Evolutionary conservation across 768 basidiomycete species (phyloP).

Genomic region (Plicaturopsis crispa): DNA sequence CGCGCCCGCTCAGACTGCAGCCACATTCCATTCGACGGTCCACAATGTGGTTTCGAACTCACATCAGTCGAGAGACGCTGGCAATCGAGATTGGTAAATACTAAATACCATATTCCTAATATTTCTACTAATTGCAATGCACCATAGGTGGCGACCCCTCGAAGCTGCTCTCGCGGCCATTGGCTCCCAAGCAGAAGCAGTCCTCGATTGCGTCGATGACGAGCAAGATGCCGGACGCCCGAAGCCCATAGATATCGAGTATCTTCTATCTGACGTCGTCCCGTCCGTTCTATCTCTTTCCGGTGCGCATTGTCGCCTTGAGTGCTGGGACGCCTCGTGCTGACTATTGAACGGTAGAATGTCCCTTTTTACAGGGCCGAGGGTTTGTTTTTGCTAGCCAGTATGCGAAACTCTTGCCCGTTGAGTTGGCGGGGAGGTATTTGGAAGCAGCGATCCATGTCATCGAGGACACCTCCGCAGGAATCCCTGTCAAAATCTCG

Average conservation of each 20-base stretch:
- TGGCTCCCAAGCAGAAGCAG: slow-evolving; percentile 71
- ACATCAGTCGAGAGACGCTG: slow-evolving; percentile 43
- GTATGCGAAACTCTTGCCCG: slow-evolving; percentile 67
- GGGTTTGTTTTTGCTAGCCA: slow-evolving; percentile 93
- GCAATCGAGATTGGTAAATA: slow-evolving; percentile 57
- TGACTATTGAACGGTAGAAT: slow-evolving; percentile 37
- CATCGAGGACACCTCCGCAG: slow-evolving; percentile 63
- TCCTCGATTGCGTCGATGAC: slow-evolving; percentile 73
- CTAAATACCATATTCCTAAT: slow-evolving; percentile 2
- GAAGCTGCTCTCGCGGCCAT: slow-evolving; percentile 80
- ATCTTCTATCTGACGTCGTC: slow-evolving; percentile 69
- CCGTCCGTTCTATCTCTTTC: slow-evolving; percentile 66
- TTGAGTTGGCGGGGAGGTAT: slow-evolving; percentile 74
- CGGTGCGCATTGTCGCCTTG: slow-evolving; percentile 36
- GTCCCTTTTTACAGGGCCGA: slow-evolving; percentile 90
- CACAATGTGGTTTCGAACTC: slow-evolving; percentile 53
- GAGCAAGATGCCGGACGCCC: slow-evolving; percentile 55
- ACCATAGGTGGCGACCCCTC: slow-evolving; percentile 80
- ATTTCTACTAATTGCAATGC: slow-evolving; percentile 5
- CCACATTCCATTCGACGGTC: slow-evolving; percentile 45
- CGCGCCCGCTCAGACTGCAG: slow-evolving; percentile 39
- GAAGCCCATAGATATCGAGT: slow-evolving; percentile 71
- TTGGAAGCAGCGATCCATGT: slow-evolving; percentile 82
- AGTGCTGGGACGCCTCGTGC: neutral
- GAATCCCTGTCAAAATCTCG: slow-evolving; percentile 87